Conservation (phyloP, 2,329 filamentous ascomycete genomes). For the Trichoderma pleuroti region DNA sequence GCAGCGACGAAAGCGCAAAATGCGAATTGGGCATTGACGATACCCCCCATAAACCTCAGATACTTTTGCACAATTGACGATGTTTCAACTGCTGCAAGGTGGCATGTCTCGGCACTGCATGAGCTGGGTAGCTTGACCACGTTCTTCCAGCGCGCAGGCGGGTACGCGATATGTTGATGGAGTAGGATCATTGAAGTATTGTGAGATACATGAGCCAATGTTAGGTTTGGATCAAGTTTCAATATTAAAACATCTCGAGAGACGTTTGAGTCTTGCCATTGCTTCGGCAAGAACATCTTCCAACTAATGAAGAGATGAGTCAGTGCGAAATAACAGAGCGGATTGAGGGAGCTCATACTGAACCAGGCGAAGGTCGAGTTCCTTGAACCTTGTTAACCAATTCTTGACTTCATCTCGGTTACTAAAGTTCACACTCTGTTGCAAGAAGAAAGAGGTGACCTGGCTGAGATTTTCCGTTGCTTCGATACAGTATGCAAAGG, state of each 20-base stretch:
- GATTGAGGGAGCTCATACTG: not conserved
- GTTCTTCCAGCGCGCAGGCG: slow-evolving; percentile 36
- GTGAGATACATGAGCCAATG: not conserved
- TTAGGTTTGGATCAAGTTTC: not conserved
- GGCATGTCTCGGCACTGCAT: slow-evolving; percentile 48
- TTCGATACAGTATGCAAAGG: slow-evolving; percentile 46
- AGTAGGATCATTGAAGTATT: not conserved
- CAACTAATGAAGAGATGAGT: not conserved
- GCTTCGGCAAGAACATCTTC: not conserved
- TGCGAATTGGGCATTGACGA: not conserved
- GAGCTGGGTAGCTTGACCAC: slow-evolving; percentile 41
- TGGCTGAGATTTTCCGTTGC: slow-evolving; percentile 45
- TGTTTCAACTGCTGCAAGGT: slow-evolving; percentile 44
- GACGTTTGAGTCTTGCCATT: not conserved
- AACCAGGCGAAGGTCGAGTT: not conserved
- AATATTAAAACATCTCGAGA: not conserved
- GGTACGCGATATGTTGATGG: not conserved
- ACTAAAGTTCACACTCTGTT: slow-evolving; percentile 29
- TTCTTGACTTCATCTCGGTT: not conserved
- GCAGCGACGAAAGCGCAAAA: not conserved
- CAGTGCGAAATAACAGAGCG: not conserved
- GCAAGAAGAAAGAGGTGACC: slow-evolving; percentile 44
- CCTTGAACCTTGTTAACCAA: not conserved
- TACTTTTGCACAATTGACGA: slow-evolving; percentile 46
- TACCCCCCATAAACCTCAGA: slow-evolving; percentile 24